Conservation (phyloP, 2,329 filamentous ascomycete genomes). For the Paecilomyces formosus region DNA sequence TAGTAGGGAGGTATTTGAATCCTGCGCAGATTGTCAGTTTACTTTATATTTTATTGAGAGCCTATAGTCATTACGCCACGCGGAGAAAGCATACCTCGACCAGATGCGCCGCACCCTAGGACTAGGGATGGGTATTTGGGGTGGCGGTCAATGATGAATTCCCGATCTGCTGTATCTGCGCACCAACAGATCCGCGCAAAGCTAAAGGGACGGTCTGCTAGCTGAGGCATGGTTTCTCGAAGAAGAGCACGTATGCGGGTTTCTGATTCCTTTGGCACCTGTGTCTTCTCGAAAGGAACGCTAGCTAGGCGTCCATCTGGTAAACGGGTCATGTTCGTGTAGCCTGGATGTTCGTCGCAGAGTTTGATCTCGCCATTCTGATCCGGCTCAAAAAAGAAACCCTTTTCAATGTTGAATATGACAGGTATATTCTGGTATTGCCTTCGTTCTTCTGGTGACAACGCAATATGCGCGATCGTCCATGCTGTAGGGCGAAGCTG, state of each 20-base stretch:
- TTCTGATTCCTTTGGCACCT: slow-evolving; percentile 41
- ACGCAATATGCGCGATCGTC: slow-evolving; percentile 47
- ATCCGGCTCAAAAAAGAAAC: slow-evolving; percentile 46
- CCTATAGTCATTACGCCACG: neutral
- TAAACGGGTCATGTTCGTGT: slow-evolving; percentile 39
- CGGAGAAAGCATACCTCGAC: slow-evolving; percentile 21
- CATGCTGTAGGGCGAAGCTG: slow-evolving; percentile 41
- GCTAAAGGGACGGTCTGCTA: slow-evolving; percentile 42
- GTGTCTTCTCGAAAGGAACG: slow-evolving; percentile 37
- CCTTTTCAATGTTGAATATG: slow-evolving; percentile 40
- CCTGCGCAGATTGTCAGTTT: slow-evolving; percentile 16
- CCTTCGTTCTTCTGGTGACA: slow-evolving; percentile 39
- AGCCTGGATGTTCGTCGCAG: slow-evolving; percentile 50
- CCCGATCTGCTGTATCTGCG: slow-evolving; percentile 47
- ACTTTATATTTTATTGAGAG: neutral
- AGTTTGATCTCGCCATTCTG: slow-evolving; percentile 30
- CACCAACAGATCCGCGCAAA: slow-evolving; percentile 52
- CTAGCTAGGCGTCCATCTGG: slow-evolving; percentile 20
- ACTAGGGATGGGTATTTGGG: slow-evolving; percentile 37
- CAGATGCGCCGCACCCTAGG: slow-evolving; percentile 44
- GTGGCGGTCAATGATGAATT: slow-evolving; percentile 46
- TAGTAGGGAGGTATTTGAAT: slow-evolving; percentile 45
- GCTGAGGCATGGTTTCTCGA: slow-evolving; percentile 45
- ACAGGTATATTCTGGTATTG: slow-evolving; percentile 44
- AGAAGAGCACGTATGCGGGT: slow-evolving; percentile 41